Evolutionary conservation across 2,329 filamentous ascomycete species (phyloP), one percentile per base, ranked within the genome.

Genomic region (Zasmidium cellare): DNA sequence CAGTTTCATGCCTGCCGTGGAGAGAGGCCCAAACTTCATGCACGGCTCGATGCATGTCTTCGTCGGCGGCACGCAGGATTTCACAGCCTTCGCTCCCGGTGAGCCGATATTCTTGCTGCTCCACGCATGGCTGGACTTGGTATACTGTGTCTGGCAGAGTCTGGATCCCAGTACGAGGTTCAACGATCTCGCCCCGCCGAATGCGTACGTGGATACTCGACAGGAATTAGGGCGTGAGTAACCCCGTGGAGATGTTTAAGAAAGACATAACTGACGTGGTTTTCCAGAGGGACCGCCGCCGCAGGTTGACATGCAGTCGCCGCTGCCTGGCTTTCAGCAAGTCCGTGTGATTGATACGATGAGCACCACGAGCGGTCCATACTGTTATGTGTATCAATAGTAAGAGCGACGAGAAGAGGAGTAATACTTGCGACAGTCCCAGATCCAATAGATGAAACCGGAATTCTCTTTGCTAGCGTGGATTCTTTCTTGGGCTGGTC

Each of bases 71-170:
- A 71, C 74, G 0, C 76, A 75, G 5, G 71, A 72, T n/a, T 79
- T 82, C 65, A 78, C 75, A 55, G 63, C 67, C 54, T 71, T 74
- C 1, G 77, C 75, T 14, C 77, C 80, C 1, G 73, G 69, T 9
- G 79, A 82, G 50, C 78, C 78, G 2, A 64, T 72, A 12, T 81
- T 82, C 70, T 82, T 74, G 67, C 69, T 79, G 24, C 79, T 81
- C 60, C 79, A 81, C 56, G 64, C 61, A 9, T 75, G 75, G 72
- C 74, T 82, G 9, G 58, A 60, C 46, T 71, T 76, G 1, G 61
- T 75, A 1, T 82, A 73, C 68, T 77, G 75, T 71, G 78, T 76
- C 9, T 82, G 80, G 80, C 79, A 82, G 65, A 77, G 76, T 57
- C 64, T 74, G 46, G 73, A 81, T 51, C 62, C 72, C 22, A 59